Conservation (phyloP, 2,329 filamentous ascomycete species). For the Xylariaceae sp. region DNA sequence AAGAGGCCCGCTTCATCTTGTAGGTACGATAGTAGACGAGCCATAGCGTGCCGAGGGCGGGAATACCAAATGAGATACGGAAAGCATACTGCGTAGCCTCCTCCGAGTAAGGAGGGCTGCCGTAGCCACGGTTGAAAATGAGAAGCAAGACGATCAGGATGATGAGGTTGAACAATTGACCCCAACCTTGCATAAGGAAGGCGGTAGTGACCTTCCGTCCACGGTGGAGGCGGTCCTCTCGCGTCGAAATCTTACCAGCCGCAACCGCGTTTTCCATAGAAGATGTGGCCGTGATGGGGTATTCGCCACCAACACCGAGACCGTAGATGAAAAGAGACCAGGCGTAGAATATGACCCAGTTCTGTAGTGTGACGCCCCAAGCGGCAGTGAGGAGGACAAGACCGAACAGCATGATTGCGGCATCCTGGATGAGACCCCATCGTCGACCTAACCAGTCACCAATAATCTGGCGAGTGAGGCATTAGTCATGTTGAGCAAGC, state of each 20-base stretch:
- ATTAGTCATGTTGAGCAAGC: conserved; percentile 15
- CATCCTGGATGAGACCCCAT: conserved; percentile 95
- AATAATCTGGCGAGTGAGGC: conserved; percentile 39
- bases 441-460: conserved; percentile 80
- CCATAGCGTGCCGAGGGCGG: conserved; percentile 87
- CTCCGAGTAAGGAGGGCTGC: conserved; percentile 71
- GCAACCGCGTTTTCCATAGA: conserved; percentile 89
- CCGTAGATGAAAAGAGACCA: conserved; percentile 93
- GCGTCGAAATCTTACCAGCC: conserved; percentile 82
- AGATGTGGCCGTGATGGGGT: conserved; percentile 93
- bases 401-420: conserved; percentile 89
- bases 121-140: conserved; percentile 79
- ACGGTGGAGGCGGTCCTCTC: conserved; percentile 89
- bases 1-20: conserved; percentile 87
- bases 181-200: conserved; percentile 98
- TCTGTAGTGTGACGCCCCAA: conserved; percentile 82
- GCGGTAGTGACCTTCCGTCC: conserved; percentile 93
- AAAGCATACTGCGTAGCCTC: conserved; percentile 85
- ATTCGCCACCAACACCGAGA: conserved; percentile 75
- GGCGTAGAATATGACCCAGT: conserved; percentile 96
- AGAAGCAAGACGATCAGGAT: conserved; percentile 81
- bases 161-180: conserved; percentile 91
- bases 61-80: conserved; percentile 87
- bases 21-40: conserved; percentile 93
- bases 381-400: conserved; percentile 86